Percentiles rank a stretch among this genome's conserved stretches.
These are phyloP conservation scores for Aspergillus proliferans DNA, from an alignment of 2,329 filamentous ascomycete species.

Conservation along the genomic window DNA sequence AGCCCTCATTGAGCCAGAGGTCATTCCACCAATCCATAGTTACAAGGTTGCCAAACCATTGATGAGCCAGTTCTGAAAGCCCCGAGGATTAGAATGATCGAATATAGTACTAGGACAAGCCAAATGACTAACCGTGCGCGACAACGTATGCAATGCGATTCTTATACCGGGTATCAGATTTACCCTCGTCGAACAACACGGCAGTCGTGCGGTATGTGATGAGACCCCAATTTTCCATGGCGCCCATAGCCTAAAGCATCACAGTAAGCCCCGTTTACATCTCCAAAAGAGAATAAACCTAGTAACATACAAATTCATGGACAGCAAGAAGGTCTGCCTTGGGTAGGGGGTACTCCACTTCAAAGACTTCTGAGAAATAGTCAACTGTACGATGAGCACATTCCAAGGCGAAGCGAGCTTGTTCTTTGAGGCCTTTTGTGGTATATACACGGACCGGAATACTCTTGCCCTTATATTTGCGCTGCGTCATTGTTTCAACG, in stretches of 20 bases:
- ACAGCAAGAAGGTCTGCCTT: constrained; percentile 88
- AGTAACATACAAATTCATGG: constrained; percentile 68
- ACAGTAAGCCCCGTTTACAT: constrained; percentile 28
- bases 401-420: constrained; percentile 81
- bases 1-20: constrained; percentile 91
- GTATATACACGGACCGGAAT: constrained; percentile 95
- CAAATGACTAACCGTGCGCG: constrained; percentile 57
- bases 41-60: constrained; percentile 93
- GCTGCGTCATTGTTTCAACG: constrained; percentile 81
- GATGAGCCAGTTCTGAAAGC: constrained; percentile 71
- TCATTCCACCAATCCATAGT: constrained; percentile 98
- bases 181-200: constrained; percentile 89
- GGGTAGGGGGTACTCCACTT: constrained; percentile 85
- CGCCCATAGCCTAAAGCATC: constrained; percentile 49
- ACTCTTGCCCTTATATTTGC: constrained; percentile 83
- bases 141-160: constrained; percentile 95
- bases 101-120: neutral
- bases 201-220: constrained; percentile 95
- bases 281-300: constrained; percentile 26
- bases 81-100: constrained; percentile 2
- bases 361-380: constrained; percentile 91
- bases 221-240: constrained; percentile 95
- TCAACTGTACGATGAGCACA: constrained; percentile 92
- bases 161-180: constrained; percentile 82
- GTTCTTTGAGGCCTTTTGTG: constrained; percentile 85